Evolutionary conservation across 805 yeast genomes (phyloP).

Genomic region (Komagataella pastoris): DNA sequence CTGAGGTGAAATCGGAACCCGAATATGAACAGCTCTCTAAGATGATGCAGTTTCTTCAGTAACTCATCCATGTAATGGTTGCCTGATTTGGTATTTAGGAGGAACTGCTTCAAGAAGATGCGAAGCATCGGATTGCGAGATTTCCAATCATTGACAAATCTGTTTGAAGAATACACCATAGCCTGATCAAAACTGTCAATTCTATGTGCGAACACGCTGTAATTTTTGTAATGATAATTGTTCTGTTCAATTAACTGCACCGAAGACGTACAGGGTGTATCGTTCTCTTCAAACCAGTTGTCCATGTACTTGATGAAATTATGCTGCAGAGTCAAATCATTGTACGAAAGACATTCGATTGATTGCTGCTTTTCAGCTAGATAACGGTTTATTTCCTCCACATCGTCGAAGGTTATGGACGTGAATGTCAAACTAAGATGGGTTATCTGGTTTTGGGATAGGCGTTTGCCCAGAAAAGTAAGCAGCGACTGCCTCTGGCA

Average conservation of each 20-base stretch:
- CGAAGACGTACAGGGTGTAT: not conserved
- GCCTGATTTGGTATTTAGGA: slow-evolving; percentile 7
- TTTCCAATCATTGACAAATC: not conserved
- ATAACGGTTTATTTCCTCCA: not conserved
- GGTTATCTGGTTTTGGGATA: not conserved
- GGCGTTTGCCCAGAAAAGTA: slow-evolving; percentile 3
- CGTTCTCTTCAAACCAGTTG: slow-evolving; percentile 1
- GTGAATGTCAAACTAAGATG: not conserved
- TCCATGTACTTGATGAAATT: not conserved
- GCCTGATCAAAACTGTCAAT: slow-evolving; percentile 5
- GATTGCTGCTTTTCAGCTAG: not conserved
- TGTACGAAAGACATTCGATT: not conserved
- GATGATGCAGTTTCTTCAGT: not conserved
- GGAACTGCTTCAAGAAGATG: slow-evolving; percentile 12
- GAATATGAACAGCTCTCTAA: slow-evolving; percentile 9
- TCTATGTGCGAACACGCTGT: slow-evolving; percentile 5
- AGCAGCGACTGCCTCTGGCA: slow-evolving; percentile 12
- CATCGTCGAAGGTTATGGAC: not conserved
- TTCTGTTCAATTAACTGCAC: not conserved
- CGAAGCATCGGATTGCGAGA: slow-evolving; percentile 7
- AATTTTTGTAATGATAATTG: not conserved
- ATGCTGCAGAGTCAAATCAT: not conserved
- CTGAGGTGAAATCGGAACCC: slow-evolving; percentile 13
- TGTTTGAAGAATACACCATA: slow-evolving; percentile 5
- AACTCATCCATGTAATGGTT: slow-evolving; percentile 1